phyloP scores from a whole-genome alignment of 192 early-diverging fungal genomes.

The Coemansia sp. region DNA sequence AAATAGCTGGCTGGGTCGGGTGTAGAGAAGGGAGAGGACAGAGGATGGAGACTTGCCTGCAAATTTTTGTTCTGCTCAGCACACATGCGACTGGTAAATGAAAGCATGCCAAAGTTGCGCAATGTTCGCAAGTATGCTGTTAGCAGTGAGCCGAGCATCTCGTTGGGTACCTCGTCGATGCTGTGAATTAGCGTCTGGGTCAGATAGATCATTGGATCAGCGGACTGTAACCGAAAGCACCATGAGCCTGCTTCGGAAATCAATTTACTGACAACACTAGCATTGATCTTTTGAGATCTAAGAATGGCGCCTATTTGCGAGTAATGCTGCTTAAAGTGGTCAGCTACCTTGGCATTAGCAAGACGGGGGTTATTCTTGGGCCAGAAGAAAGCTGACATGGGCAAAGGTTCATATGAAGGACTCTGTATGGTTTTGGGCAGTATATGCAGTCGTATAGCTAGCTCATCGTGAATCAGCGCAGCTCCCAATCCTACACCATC shows the following conservation, averaged over 20 bases:
- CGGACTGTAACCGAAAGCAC: conserved; percentile 13
- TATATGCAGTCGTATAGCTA: conserved; percentile 12
- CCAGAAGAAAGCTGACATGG: conserved; percentile 17
- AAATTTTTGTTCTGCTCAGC: background rate
- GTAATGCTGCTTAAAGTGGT: conserved; percentile 12
- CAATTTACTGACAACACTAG: background rate
- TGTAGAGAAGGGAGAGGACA: background rate
- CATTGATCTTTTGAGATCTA: no score
- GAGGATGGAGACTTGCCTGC: background rate
- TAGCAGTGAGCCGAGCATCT: background rate
- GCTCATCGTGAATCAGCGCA: conserved; percentile 15
- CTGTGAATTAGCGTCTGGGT: background rate
- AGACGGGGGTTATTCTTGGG: background rate
- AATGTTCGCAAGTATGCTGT: conserved; percentile 9
- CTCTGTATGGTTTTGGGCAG: background rate
- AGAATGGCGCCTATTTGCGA: background rate
- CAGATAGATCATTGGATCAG: conserved; percentile 8
- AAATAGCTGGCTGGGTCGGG: background rate
- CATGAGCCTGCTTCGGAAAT: conserved; percentile 23
- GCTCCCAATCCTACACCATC: background rate
- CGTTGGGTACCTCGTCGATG: background rate
- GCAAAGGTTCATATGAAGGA: background rate
- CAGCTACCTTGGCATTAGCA: background rate
- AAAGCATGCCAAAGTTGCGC: conserved; percentile 10
- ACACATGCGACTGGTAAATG: background rate